Percentiles rank a stretch among this genome's conserved stretches.
phyloP scores from a whole-genome alignment of 805 yeast species.

The Candida taoyuanica region DNA sequence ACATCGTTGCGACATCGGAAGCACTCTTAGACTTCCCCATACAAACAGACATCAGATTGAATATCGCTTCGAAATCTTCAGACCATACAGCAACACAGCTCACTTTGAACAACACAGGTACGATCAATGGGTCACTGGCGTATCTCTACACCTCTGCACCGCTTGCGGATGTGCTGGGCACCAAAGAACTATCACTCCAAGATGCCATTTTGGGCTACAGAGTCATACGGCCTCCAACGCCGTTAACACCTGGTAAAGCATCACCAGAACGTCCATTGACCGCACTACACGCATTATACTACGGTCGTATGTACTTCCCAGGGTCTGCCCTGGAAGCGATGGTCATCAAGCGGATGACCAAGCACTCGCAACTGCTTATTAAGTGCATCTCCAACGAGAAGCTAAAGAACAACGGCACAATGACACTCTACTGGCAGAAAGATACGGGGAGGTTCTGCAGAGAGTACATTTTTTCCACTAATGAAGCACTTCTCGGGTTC shows the following conservation, averaged over 20 bases:
- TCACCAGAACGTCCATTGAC: conserved; percentile 11
- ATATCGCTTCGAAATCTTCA: conserved; percentile 66
- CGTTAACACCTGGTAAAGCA: conserved; percentile 27
- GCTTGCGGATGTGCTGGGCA: conserved; percentile 44
- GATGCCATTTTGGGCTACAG: conserved; percentile 68
- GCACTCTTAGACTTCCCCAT: conserved; percentile 66
- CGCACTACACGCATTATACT: conserved; percentile 45
- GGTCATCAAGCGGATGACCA: conserved; percentile 59
- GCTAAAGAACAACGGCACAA: conserved; percentile 46
- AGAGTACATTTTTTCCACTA: conserved; percentile 77
- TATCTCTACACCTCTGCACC: conserved; percentile 70
- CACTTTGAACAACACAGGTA: conserved; percentile 57
- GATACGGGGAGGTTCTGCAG: conserved; percentile 58
- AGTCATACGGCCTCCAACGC: conserved; percentile 43
- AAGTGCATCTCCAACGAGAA: conserved; percentile 72
- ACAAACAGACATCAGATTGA: conserved; percentile 63
- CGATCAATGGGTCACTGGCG: conserved; percentile 76
- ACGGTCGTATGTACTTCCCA: conserved; percentile 88
- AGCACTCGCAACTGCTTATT: conserved; percentile 58
- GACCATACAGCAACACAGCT: conserved; percentile 68
- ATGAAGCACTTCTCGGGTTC: conserved; percentile 78
- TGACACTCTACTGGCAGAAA: conserved; percentile 69
- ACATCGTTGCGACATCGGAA: conserved; percentile 65
- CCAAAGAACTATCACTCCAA: conserved; percentile 53
- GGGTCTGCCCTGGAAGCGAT: conserved; percentile 84